Evolutionary conservation across 371 early-diverging fungal species (phyloP), one percentile per base, ranked within the genome.

Genomic region (Racocetra persica): DNA sequence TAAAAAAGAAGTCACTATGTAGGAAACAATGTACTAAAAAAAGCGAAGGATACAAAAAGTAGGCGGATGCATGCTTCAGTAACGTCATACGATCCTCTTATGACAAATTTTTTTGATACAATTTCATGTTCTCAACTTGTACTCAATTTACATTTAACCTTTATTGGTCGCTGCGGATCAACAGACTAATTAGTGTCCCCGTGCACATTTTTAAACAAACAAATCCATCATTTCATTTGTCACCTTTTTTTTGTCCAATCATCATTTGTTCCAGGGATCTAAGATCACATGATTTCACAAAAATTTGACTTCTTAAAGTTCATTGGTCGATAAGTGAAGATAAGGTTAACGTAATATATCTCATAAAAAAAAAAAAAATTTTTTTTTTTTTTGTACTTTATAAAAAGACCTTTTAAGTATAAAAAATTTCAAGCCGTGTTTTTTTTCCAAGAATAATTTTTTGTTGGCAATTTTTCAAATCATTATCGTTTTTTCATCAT

Each of bases 81-180:
- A 26, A 4, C 26, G 62, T 60, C 26, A 60, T 26, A 60, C 62
- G 62, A 60, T 22, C n/a, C 24, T 18, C 11, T 22, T 22, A n/a
- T 59, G 20, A 18, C 24, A 59, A 10, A n/a, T 18, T 24, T 59
- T 22, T 59, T 60, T 60, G n/a, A 60, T n/a, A 24, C n/a, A 60
- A 60, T 45, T 45, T 45, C 45, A 45, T 45, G 45, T 0, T 45
- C 8, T 45, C 10, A 41, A 45, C 45, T 45, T 45, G 45, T 45
- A 45, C 45, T 45, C 45, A 45, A 45, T 45, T 45, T 45, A 45
- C 11, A 45, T 45, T 45, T 45, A 45, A 8, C 45, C 45, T 45
- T 45, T 45, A 45, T 45, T 45, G 45, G 45, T 45, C 45, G 45
- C 62, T 60, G 62, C 62, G 62, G 62, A 60, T 60, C 62, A 26